Conservation (phyloP, 1,284 basidiomycete genomes). For the Sanghuangporus sanghuang region DNA sequence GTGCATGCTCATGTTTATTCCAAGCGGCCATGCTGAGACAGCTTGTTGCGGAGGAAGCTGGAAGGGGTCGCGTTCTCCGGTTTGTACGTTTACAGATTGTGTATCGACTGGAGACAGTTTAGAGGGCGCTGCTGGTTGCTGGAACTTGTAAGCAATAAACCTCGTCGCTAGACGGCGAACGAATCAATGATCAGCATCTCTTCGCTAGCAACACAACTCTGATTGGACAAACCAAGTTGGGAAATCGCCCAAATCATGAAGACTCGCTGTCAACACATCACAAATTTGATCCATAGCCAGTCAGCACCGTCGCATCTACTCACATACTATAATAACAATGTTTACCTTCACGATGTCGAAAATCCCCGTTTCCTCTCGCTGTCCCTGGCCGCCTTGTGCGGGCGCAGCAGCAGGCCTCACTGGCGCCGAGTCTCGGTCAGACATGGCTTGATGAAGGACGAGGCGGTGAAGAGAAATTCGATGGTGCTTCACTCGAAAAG, state of each 20-base stretch:
- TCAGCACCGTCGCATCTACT: neutral
- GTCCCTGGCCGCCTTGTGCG: conserved; percentile 5
- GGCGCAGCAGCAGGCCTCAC: neutral
- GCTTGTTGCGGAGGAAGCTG: conserved; percentile 48
- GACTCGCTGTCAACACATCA: conserved; percentile 1
- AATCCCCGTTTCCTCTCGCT: conserved; percentile 3
- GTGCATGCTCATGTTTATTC: conserved; percentile 61
- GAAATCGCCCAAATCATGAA: conserved; percentile 15
- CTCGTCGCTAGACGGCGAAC: conserved; percentile 34
- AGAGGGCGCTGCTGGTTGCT: conserved; percentile 24
- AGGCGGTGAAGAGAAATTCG: neutral
- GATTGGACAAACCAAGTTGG: conserved; percentile 9
- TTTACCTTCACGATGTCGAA: conserved; percentile 14
- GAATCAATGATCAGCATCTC: neutral
- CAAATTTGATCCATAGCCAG: neutral
- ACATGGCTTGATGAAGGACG: neutral
- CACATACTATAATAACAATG: neutral
- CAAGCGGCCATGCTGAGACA: conserved; percentile 52
- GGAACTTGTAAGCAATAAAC: conserved; percentile 35
- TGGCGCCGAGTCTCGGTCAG: neutral
- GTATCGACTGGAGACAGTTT: conserved; percentile 24
- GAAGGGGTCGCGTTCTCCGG: conserved; percentile 38
- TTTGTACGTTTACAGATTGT: conserved; percentile 23
- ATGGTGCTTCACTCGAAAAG: neutral
- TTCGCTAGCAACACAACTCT: neutral